A percentile compares a stretch with the other conserved stretches of the same genome.
Evolutionary conservation across 2,329 filamentous ascomycete species (phyloP).

Genomic region (Xylaria sp.): DNA sequence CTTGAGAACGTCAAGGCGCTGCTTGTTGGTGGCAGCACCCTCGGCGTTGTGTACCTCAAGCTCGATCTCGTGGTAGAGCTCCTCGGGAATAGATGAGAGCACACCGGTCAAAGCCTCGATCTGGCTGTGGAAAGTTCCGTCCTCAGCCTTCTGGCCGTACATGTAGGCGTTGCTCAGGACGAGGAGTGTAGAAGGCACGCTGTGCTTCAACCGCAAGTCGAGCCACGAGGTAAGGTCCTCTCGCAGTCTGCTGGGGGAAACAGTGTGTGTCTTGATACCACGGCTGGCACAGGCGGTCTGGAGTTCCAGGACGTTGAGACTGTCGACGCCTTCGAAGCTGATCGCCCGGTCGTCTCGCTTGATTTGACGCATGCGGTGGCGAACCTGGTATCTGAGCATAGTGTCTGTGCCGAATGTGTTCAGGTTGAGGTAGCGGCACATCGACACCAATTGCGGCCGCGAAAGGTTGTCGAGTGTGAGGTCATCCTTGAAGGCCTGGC

Average conservation of each 20-base stretch:
- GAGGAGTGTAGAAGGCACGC: conserved; percentile 91
- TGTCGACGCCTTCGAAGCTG: conserved; percentile 87
- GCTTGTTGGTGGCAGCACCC: conserved; percentile 96
- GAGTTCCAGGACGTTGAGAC: conserved; percentile 85
- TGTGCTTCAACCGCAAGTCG: conserved; percentile 85
- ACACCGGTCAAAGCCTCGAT: conserved; percentile 91
- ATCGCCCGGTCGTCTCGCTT: conserved; percentile 97
- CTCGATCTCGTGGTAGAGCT: conserved; percentile 98
- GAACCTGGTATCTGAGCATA: conserved; percentile 95
- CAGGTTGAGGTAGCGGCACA: conserved; percentile 97
- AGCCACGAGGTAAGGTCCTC: conserved; percentile 93
- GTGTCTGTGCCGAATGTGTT: conserved; percentile 96
- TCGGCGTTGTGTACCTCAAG: conserved; percentile 96
- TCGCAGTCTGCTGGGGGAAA: conserved; percentile 80
- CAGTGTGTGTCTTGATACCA: conserved; percentile 85
- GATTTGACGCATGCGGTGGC: conserved; percentile 97
- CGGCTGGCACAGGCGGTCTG: conserved; percentile 89
- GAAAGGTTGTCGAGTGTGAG: conserved; percentile 95
- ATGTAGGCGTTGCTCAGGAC: conserved; percentile 97
- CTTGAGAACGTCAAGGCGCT: conserved; percentile 94
- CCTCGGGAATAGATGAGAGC: conserved; percentile 89
- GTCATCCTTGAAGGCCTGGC: conserved; percentile 98
- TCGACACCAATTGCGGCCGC: conserved; percentile 89
- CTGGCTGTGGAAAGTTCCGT: conserved; percentile 82
- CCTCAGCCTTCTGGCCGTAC: conserved; percentile 70